Evolutionary conservation across 2,329 filamentous ascomycete species (phyloP).

Genomic region (Reticulascus tulasneorum): DNA sequence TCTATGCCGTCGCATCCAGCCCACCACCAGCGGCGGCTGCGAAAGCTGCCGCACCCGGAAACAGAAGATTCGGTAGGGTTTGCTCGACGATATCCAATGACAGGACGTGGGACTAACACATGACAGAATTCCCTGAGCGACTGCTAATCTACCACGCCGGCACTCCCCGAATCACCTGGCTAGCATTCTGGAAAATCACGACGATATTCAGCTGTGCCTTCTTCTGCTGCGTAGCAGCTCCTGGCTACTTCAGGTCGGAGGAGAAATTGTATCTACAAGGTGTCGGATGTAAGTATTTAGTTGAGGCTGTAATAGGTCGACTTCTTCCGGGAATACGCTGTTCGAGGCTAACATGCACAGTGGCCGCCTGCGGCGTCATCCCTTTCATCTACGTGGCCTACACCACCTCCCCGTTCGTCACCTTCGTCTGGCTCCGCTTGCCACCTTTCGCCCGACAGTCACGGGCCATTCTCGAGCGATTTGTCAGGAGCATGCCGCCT

Average conservation of each 20-base stretch:
- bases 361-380: conserved; percentile 55
- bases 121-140: conserved; percentile 48
- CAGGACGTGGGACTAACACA: not conserved
- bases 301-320: not conserved
- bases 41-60: not conserved
- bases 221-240: conserved; percentile 61
- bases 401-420: conserved; percentile 66
- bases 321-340: not conserved
- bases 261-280: conserved; percentile 30
- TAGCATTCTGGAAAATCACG: conserved; percentile 68
- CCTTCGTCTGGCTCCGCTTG: conserved; percentile 65
- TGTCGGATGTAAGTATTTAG: conserved; percentile 33
- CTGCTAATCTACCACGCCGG: conserved; percentile 75
- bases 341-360: conserved; percentile 28
- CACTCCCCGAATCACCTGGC: conserved; percentile 59
- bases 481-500: conserved; percentile 42
- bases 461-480: conserved; percentile 50
- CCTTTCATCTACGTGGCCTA: conserved; percentile 64
- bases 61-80: no score
- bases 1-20: no score
- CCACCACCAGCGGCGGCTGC: no score
- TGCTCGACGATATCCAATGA: not conserved
- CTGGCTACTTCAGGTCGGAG: conserved; percentile 46
- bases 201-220: conserved; percentile 66
- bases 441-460: conserved; percentile 63